Evolutionary conservation across 2,329 filamentous ascomycete genomes (phyloP), one percentile per base, ranked within the genome.

Genomic region (Epichloe festucae): DNA sequence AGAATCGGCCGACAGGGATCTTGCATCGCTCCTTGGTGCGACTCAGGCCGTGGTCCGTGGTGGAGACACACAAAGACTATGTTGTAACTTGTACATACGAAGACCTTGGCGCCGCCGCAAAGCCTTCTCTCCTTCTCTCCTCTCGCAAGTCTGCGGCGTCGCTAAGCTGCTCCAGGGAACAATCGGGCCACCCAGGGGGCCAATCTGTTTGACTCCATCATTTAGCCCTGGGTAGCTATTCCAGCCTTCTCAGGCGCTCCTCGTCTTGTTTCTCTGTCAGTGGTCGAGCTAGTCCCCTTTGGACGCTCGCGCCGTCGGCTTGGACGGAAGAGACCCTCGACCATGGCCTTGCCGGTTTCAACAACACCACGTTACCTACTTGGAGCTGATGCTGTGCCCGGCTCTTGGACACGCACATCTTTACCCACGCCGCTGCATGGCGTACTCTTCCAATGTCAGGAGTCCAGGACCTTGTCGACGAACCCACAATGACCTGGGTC

Each of bases 261-360:
- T 40, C 44, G 23, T 31, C 49, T 35, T 46, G 15, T 27, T 46
- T 51, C 45, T 46, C 42, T 35, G 49, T 34, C 49, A 23, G 21
- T 23, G 21, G 42, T 40, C 19, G 42, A 14, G 31, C 48, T 44
- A 23, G 48, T 44, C 48, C 11, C 17, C 35, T 50, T 38, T 14
- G 27, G 40, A 38, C 11, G 21, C n/a, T 43, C 39, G 41, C 19
- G 41, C 49, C 21, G 38, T 52, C 44, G 42, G 5, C 27, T 27
- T 34, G 35, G 45, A 44, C 21, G 27, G 21, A 36, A 27, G 27
- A 19, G 39, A 48, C 50, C 50, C 40, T 34, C 44, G 12, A 35
- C 36, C 41, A 31, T 15, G 17, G 23, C 45, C 46, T 42, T 42
- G 35, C n/a, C 39, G 36, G 50, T 52, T 52, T 52, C 50, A 52